Evolutionary conservation across 2,329 filamentous ascomycete genomes (phyloP), one percentile per base, ranked within the genome.

Genomic region (Rhinocladiella mackenziei): DNA sequence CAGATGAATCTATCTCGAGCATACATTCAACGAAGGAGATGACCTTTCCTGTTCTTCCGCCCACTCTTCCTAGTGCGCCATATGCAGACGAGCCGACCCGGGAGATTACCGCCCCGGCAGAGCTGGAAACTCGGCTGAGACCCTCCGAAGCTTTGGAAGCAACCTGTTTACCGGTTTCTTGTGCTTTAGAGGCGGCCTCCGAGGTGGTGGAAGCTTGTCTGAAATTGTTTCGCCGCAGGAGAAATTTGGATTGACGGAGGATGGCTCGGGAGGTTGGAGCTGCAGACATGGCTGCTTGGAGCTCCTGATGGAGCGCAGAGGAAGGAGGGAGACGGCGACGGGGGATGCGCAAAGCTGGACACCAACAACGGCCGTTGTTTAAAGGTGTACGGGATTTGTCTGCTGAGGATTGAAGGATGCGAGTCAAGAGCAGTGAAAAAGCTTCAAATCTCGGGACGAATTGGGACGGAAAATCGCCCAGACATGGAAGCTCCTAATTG

Each of bases 21-120:
- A 72, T 79, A 97, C 92, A 84, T 77, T 96, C 86, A 62, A 92
- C 75, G 62, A 89, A 86, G 58, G 74, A 75, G 66, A 95, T 78
- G 57, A 89, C 63, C 68, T 77, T 80, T 61, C 87, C 89, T 51
- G 87, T 89, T 60, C 85, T 80, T 61, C 91, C 91, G 62, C 89
- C 89, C 64, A 89, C 76, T 70, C 81, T 84, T 65, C 80, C 75
- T 58, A 94, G 70, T 45, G 84, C 80, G 62, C 71, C 78, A 56
- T 75, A 71, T 56, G 83, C 70, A 43, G 80, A 77, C 63, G 80
- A 78, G 45, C 84, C 85, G 58, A 84, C 86, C 63, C 79, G 82
- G 58, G 78, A 76, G 59, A 94, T 74, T 50, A 82, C 86, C 50
- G 86, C 83, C 45, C 86, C 86, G 58, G 89, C 89, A 41, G 86